phyloP scores from a whole-genome alignment of 2,329 filamentous ascomycete genomes.

The Dryadomyces sulphureus region DNA sequence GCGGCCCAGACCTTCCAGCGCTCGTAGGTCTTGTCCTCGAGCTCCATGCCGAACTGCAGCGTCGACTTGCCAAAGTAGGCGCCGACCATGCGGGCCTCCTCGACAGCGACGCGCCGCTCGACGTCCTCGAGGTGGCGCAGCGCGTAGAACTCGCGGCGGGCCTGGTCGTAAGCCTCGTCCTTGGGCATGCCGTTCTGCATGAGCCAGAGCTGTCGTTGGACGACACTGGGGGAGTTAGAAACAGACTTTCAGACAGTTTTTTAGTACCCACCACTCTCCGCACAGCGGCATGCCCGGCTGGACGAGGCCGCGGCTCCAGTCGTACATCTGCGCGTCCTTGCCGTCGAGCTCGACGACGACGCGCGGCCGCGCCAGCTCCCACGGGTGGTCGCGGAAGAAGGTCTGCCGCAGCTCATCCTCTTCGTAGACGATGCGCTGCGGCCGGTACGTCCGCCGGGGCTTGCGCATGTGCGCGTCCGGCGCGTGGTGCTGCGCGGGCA shows the following conservation, averaged over 20 bases:
- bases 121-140: conserved; percentile 72
- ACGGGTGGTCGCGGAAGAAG: conserved; percentile 91
- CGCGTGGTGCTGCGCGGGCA: conserved; percentile 30
- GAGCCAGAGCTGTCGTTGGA: conserved; percentile 81
- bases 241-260: too few relatives aligned
- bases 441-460: conserved; percentile 65
- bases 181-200: conserved; percentile 52
- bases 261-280: conserved; percentile 62
- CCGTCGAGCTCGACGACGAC: conserved; percentile 77
- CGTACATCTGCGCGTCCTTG: conserved; percentile 56
- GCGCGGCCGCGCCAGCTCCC: conserved; percentile 84
- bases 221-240: too few relatives aligned
- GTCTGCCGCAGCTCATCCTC: conserved; percentile 69
- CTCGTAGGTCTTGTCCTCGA: conserved; percentile 71
- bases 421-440: conserved; percentile 60
- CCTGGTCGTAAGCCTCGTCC: conserved; percentile 66
- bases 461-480: conserved; percentile 37
- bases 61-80: conserved; percentile 74
- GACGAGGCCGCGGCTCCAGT: conserved; percentile 64
- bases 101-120: conserved; percentile 64
- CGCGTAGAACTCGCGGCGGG: conserved; percentile 80
- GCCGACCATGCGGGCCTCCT: conserved; percentile 75
- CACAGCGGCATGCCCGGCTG: conserved; percentile 65
- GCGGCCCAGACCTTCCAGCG: conserved; percentile 72
- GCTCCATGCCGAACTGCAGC: conserved; percentile 61